These are phyloP conservation scores for Hymenoscyphus linearis DNA, from an alignment of 2,329 filamentous ascomycete genomes.

Conservation along the genomic window DNA sequence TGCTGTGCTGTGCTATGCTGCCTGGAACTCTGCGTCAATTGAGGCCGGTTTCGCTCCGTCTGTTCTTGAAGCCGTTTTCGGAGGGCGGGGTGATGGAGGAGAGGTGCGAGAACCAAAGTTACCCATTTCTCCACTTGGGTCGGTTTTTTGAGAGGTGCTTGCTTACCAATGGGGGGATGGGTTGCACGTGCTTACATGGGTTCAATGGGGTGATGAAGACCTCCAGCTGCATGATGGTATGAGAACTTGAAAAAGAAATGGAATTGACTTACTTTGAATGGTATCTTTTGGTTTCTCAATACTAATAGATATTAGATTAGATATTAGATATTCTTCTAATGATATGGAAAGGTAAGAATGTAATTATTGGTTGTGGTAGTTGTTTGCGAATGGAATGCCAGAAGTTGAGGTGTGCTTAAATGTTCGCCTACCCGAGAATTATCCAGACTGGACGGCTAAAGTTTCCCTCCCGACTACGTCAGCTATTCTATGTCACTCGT, in stretches of 20 bases:
- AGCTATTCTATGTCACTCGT: background rate
- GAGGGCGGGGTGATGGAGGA: constrained; percentile 10
- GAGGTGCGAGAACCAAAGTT: background rate
- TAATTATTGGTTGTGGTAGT: background rate
- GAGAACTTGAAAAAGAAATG: background rate
- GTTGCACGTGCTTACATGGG: background rate
- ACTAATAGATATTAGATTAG: background rate
- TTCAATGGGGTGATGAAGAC: background rate
- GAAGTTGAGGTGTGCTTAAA: background rate
- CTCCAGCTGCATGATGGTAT: no score
- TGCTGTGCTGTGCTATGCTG: constrained; percentile 12
- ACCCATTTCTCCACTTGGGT: background rate
- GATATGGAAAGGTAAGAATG: background rate
- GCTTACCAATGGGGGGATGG: background rate
- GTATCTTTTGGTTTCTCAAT: background rate
- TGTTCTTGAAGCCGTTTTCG: constrained; percentile 18
- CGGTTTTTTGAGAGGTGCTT: background rate
- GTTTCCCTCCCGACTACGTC: background rate
- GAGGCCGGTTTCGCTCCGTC: constrained; percentile 26
- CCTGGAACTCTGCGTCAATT: constrained; percentile 4
- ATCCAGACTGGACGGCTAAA: background rate
- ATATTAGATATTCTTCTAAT: background rate
- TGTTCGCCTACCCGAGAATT: background rate
- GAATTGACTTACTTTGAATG: background rate
- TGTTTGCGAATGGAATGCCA: background rate